A percentile compares a stretch with the other conserved stretches of the same genome.
Conservation (phyloP, 2,329 filamentous ascomycete genomes). For the Trichoderma afroharzianum region DNA sequence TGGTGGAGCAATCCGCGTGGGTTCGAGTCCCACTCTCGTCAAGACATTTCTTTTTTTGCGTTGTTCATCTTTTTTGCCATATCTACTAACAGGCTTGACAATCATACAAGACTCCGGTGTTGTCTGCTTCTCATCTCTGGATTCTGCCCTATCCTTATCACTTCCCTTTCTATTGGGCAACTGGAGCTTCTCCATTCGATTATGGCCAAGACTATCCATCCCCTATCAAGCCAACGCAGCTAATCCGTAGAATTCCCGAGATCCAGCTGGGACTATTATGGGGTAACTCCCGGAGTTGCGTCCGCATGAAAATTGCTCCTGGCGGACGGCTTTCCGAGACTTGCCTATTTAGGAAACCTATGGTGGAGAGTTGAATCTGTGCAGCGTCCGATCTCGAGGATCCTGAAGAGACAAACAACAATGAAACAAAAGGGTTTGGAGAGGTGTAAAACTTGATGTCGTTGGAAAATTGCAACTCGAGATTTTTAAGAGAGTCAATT, state of each 20-base stretch:
- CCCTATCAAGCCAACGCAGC: neutral
- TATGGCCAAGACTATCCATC: neutral
- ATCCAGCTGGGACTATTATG: neutral
- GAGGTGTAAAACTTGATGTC: neutral
- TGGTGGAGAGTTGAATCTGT: neutral
- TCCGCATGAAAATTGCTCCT: neutral
- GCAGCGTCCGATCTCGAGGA: neutral
- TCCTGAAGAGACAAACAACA: too few species aligned
- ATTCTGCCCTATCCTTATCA: neutral
- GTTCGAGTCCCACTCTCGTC: slow-evolving; percentile 22
- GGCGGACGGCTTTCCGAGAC: neutral
- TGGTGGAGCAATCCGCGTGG: slow-evolving; percentile 21
- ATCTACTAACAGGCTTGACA: neutral
- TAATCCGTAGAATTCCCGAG: neutral
- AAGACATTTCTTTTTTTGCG: slow-evolving; percentile 11
- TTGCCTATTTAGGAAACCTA: neutral
- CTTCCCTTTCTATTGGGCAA: neutral
- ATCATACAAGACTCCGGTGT: neutral
- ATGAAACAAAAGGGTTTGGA: neutral
- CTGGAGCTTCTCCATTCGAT: neutral
- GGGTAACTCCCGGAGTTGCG: neutral
- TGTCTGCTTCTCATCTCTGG: neutral
- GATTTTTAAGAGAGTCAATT: too few species aligned
- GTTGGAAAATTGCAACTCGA: too few species aligned
- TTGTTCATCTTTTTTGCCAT: neutral